Base-by-base conservation (phyloP, 2,329 filamentous ascomycete genomes). In the Cladosporium colombiae region DNA sequence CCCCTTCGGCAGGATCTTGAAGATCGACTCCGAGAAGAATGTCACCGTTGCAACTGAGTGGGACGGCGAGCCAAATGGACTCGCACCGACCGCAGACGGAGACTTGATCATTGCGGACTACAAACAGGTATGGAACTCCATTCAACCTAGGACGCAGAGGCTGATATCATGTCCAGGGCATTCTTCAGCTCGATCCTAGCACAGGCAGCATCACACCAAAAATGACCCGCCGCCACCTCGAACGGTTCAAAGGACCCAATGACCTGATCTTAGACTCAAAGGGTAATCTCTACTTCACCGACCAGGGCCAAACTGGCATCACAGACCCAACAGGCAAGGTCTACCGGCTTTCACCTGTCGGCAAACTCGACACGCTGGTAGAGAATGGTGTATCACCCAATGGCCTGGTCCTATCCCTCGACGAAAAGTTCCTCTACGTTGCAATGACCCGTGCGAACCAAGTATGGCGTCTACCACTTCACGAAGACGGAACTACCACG, bases 261-360 rank as follows among this genome's bases (percentile, higher is more conserved):
- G 79, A 82, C 62, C 68, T 82, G 1, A 75, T 81, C 18, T 58
- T 80, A 4, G 77, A 78, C 31, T 79, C 76, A 0, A 73, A 74
- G 16, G 70, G 72, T 3, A 76, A 78, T 31, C 66, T 82, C 3
- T 82, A 80, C 69, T 82, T 82, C 40, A 81, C 80, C 1, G 79
- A 82, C 50, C 80, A 82, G 69, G 80, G 80, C 0, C 79, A 81
- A 57, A 81, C 79, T 0, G 79, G 79, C 4, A 75, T 81, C 70
- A 79, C 77, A 0, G 80, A 82, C 29, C 79, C 69, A 7, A 80
- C 78, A 0, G 79, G 79, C 0, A 74, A 74, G 13, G 78, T 81
- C 0, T 81, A 81, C 64, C 74, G 80, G 1, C 62, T 80, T 0
- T 72, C 71, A 0, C 70, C 72, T 0, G 70, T 74, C n/a, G 78